Base-by-base conservation (phyloP, 169 alveolate species). In the Eimeria tenella region DNA sequence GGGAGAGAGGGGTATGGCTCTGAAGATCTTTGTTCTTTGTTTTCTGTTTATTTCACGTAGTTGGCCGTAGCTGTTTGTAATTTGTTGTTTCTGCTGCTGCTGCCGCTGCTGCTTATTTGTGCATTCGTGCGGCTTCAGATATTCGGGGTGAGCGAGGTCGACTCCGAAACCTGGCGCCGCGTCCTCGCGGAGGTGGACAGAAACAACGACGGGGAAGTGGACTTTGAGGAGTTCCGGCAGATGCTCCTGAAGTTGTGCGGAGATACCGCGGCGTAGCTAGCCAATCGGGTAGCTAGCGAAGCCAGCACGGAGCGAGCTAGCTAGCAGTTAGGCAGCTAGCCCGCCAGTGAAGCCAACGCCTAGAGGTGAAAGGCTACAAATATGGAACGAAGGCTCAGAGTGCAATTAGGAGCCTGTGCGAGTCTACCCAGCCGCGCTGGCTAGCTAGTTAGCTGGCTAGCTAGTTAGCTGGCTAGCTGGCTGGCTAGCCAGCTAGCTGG, bases 181-280 rank as follows among this genome's bases (percentile, higher is more conserved):
- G 86, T 93, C 42, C 21, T 83, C 60, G 84, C 83, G 31, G 95
- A 86, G 71, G 95, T 83, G 25, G 95, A 93, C 86, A 62, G 68
- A 79, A 93, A 93, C 75, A 82, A 82, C 86, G 95, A 93, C 62
- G 95, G 95, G 31, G 95, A 93, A 75, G 95, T 93, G 21, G 94
- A 89, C 79, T 89, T 89, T 52, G 94, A 73, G 60, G 94, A 89
- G 53, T 89, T 89, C 25, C 94, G 73, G 75, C 88, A 89, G 79
- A 89, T 89, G 94, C 94, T 89, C 15, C 50, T 89, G 94, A 89
- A 89, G 79, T 88, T 89, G 55, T 89, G 94, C 82, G 82, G 68
- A 8, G 65, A 53, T 2, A 31, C 42, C 42, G 42, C 42, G 42
- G 42, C 42, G 42, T 31, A 31, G 42, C 42, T 31, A 31, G 42